Conservation (phyloP, 1,284 basidiomycete genomes). For the Exobasidium rhododendri region DNA sequence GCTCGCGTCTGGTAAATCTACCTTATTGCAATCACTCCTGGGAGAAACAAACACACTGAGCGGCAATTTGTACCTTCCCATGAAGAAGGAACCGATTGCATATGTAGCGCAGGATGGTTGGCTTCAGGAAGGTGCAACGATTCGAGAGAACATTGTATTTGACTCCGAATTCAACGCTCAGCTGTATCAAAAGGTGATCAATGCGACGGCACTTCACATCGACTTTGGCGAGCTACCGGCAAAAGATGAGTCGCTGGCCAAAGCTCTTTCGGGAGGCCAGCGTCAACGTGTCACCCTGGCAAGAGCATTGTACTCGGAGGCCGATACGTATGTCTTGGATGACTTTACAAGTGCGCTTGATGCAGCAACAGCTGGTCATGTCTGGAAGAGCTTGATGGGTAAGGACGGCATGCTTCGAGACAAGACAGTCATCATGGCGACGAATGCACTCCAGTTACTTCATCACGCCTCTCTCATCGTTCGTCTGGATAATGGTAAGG, state of each 20-base stretch:
- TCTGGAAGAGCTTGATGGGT: constrained; percentile 34
- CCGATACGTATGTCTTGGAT: constrained; percentile 17
- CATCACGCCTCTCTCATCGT: constrained; percentile 24
- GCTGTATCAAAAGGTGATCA: constrained; percentile 10
- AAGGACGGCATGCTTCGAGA: constrained; percentile 23
- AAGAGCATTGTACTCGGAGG: constrained; percentile 19
- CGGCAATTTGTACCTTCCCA: constrained; percentile 2
- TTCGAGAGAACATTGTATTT: constrained; percentile 61
- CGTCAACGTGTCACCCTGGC: constrained; percentile 16
- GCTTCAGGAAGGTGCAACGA: constrained; percentile 60
- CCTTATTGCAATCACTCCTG: constrained; percentile 60
- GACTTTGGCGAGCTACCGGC: constrained; percentile 6
- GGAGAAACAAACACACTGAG: constrained; percentile 62
- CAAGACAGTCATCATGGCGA: constrained; percentile 38
- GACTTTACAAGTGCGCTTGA: constrained; percentile 21
- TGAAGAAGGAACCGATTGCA: constrained; percentile 58
- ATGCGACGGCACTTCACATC: constrained; percentile 10
- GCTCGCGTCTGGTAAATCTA: constrained; percentile 81
- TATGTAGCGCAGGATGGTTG: constrained; percentile 88
- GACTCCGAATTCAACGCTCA: constrained; percentile 67
- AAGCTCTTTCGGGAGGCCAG: constrained; percentile 22
- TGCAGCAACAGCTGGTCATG: constrained; percentile 19
- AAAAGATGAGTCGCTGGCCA: constrained; percentile 14
- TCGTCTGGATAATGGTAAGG: constrained; percentile 30
- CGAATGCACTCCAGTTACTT: constrained; percentile 36